These are phyloP conservation scores for Penicillium waksmanii DNA, from an alignment of 495 filamentous ascomycete species.

Conservation along the genomic window DNA sequence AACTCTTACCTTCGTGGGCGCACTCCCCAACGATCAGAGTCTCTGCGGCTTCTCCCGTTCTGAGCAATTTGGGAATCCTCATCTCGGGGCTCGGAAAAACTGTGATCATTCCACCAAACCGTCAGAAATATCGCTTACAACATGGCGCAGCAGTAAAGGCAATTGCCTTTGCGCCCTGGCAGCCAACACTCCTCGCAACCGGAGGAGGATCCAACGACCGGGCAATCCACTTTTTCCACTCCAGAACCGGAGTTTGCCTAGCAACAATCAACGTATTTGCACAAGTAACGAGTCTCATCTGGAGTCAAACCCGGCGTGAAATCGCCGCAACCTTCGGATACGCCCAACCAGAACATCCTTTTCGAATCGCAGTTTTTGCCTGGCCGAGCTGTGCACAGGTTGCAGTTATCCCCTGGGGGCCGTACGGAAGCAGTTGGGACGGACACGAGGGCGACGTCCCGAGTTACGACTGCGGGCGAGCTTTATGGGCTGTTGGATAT, in stretches of 20 bases:
- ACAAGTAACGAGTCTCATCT: slow-evolving; percentile 91
- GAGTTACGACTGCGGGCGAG: slow-evolving; percentile 40
- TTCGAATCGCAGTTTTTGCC: slow-evolving; percentile 89
- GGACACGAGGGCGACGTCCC: slow-evolving; percentile 39
- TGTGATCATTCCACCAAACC: slow-evolving; percentile 44
- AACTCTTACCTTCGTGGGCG: slow-evolving; percentile 37
- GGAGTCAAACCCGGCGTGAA: slow-evolving; percentile 83
- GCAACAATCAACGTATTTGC: slow-evolving; percentile 91
- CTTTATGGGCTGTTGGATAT: slow-evolving; percentile 54
- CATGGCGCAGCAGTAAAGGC: slow-evolving; percentile 94
- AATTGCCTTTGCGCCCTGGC: slow-evolving; percentile 97
- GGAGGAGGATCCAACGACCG: slow-evolving; percentile 94
- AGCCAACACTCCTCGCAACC: slow-evolving; percentile 82
- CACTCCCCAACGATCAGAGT: slow-evolving; percentile 22
- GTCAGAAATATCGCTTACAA: slow-evolving; percentile 71
- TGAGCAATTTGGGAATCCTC: slow-evolving; percentile 34
- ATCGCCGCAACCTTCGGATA: slow-evolving; percentile 95
- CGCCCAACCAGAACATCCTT: slow-evolving; percentile 89
- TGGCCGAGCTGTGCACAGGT: slow-evolving; percentile 94
- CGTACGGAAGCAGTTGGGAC: slow-evolving; percentile 78
- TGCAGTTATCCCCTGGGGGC: slow-evolving; percentile 85
- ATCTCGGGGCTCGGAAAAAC: slow-evolving; percentile 37
- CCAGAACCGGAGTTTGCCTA: slow-evolving; percentile 78
- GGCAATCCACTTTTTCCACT: slow-evolving; percentile 95
- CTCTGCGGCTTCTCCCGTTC: slow-evolving; percentile 25